Percentiles rank a stretch among this genome's conserved stretches.
Evolutionary conservation across 208 protist genomes (phyloP).

Genomic region (Jaenimonas drosophilae): DNA sequence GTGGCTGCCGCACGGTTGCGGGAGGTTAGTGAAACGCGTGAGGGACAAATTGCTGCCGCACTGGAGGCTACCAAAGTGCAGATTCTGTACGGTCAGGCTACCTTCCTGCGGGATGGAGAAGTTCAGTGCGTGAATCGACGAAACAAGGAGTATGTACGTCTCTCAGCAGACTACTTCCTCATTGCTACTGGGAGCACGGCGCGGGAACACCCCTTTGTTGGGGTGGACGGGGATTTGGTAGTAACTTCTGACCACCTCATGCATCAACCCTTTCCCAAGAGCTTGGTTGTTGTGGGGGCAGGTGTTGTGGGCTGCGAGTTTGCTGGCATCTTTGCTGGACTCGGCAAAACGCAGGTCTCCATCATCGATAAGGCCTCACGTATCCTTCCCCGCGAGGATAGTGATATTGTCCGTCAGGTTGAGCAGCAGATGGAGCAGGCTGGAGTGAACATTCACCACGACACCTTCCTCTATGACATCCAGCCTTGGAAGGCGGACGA

Average conservation of each 20-base stretch:
- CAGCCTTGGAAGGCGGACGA: conserved; percentile 42
- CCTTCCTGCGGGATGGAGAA: conserved; percentile 35
- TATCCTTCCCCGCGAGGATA: conserved; percentile 63
- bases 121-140: conserved; percentile 40
- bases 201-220: conserved; percentile 40
- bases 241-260: conserved; percentile 72
- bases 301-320: conserved; percentile 75
- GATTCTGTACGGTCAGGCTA: conserved; percentile 43
- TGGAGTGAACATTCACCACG: conserved; percentile 60
- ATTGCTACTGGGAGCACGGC: conserved; percentile 66
- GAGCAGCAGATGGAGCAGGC: conserved; percentile 22
- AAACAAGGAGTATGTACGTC: conserved; percentile 29
- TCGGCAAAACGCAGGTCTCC: conserved; percentile 65
- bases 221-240: conserved; percentile 33
- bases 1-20: conserved; percentile 41
- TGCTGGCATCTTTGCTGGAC: conserved; percentile 47
- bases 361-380: conserved; percentile 56
- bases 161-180: conserved; percentile 71
- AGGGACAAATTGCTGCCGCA: conserved; percentile 31
- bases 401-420: conserved; percentile 39
- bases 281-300: conserved; percentile 65
- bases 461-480: conserved; percentile 64
- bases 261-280: conserved; percentile 45
- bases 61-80: conserved; percentile 34
- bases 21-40: conserved; percentile 28